phyloP scores from a whole-genome alignment of 1,139 yeast species.

The Pichia norvegensis region DNA sequence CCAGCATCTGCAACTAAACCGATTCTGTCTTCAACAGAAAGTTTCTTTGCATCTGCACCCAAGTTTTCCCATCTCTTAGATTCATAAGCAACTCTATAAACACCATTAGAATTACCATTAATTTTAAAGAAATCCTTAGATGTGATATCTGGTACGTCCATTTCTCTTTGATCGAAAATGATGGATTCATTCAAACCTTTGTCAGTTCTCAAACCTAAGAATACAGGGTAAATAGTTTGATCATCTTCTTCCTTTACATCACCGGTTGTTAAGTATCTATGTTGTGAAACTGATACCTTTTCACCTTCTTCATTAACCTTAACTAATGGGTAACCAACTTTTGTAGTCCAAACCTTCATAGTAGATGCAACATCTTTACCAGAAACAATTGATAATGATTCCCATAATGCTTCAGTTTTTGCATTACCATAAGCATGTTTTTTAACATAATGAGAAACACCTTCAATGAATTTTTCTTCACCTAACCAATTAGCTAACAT shows the following conservation, averaged over 20 bases:
- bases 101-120: constrained; percentile 59
- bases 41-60: constrained; percentile 40
- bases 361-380: constrained; percentile 41
- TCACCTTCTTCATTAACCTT: constrained; percentile 31
- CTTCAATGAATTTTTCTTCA: constrained; percentile 42
- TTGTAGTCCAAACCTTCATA: constrained; percentile 49
- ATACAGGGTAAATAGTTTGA: constrained; percentile 63
- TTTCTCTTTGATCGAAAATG: constrained; percentile 59
- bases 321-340: constrained; percentile 50
- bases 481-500: constrained; percentile 54
- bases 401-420: constrained; percentile 46
- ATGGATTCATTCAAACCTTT: constrained; percentile 57
- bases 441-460: constrained; percentile 47
- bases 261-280: constrained; percentile 53
- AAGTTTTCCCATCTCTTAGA: constrained; percentile 42
- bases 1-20: constrained; percentile 63
- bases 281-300: constrained; percentile 37
- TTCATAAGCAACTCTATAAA: constrained; percentile 60
- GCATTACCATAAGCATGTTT: constrained; percentile 46
- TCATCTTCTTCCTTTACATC: constrained; percentile 42
- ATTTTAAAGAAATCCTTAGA: constrained; percentile 43
- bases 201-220: constrained; percentile 59
- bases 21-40: constrained; percentile 55
- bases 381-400: constrained; percentile 39
- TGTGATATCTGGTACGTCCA: constrained; percentile 11